These are phyloP conservation scores for Sugiyamaella neomexicana DNA, from an alignment of 1,139 yeast species.

Conservation along the genomic window DNA sequence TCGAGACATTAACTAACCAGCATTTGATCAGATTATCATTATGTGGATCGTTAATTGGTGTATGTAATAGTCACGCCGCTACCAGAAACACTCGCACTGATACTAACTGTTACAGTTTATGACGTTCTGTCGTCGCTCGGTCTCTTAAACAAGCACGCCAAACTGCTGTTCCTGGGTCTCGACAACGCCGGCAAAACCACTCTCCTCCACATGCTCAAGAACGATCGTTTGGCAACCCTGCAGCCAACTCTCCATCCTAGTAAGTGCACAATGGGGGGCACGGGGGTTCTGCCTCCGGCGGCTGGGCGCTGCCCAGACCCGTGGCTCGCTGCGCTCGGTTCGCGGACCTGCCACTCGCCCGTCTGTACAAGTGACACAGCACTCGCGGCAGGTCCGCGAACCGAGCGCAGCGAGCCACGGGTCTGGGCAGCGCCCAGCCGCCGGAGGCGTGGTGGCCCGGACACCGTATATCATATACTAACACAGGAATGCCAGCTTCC, in stretches of 20 bases:
- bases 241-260: conserved; percentile 96
- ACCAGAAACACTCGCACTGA: neutral
- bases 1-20: neutral
- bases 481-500: conserved; percentile 56
- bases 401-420: neutral
- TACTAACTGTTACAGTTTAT: conserved; percentile 48
- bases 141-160: conserved; percentile 97
- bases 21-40: neutral
- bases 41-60: conserved; percentile 64
- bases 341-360: too few species aligned
- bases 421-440: neutral
- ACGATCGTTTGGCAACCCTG: conserved; percentile 94
- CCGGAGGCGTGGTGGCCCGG: neutral
- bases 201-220: conserved; percentile 91
- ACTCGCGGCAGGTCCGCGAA: too few species aligned
- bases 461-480: too few species aligned
- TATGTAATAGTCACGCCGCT: conserved; percentile 38
- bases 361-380: neutral
- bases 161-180: conserved; percentile 88
- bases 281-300: neutral
- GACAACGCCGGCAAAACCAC: conserved; percentile 99
- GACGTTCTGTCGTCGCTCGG: conserved; percentile 93
- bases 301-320: conserved; percentile 1
- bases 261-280: conserved; percentile 24
- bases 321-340: neutral